phyloP scores from a whole-genome alignment of 1,284 basidiomycete species.

The Volvariella volvacea region DNA sequence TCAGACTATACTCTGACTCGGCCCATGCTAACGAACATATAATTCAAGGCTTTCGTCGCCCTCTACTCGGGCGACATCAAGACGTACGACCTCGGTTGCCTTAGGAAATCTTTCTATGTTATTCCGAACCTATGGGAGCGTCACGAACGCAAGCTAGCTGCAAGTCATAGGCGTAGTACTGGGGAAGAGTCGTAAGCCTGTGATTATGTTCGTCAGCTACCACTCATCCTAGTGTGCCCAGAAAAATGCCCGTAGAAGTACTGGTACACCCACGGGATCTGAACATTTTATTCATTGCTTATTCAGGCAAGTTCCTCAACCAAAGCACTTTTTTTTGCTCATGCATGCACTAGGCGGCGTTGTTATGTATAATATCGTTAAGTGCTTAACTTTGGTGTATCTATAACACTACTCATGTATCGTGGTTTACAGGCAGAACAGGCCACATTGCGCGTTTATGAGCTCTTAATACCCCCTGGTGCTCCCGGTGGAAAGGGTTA shows the following conservation, averaged over 20 bases:
- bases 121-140: conserved; percentile 72
- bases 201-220: no score
- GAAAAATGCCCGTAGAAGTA: conserved; percentile 48
- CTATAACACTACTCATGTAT: background rate
- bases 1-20: conserved; percentile 9
- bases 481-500: conserved; percentile 77
- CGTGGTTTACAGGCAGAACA: conserved; percentile 35
- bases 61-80: conserved; percentile 53
- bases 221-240: conserved; percentile 13
- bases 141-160: conserved; percentile 62
- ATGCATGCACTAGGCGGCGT: conserved; percentile 51
- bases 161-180: conserved; percentile 43
- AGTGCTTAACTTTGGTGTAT: conserved; percentile 11
- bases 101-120: conserved; percentile 55
- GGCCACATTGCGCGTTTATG: conserved; percentile 58
- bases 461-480: conserved; percentile 66
- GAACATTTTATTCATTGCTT: conserved; percentile 76
- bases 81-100: conserved; percentile 66
- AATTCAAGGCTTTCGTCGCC: conserved; percentile 49
- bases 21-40: background rate
- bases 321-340: conserved; percentile 1
- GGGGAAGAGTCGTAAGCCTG: no score
- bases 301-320: conserved; percentile 48
- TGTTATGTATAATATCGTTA: conserved; percentile 65
- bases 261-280: conserved; percentile 77